Base-by-base conservation (phyloP, 2,329 filamentous ascomycete genomes). In the Epichloe sibirici region DNA sequence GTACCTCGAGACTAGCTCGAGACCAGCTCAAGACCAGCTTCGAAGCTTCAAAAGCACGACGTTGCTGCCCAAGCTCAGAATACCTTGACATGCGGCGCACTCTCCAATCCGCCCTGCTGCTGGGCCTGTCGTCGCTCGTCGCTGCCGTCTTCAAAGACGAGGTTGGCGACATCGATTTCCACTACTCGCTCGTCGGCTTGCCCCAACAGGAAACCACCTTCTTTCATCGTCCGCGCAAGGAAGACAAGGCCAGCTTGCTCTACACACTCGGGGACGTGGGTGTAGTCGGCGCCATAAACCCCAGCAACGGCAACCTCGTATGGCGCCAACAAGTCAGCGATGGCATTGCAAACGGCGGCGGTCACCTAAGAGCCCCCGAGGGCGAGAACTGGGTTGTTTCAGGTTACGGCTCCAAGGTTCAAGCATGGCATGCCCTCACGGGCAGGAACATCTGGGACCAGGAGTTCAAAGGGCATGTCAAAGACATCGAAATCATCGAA, bases 111-210 rank as follows among this genome's bases (percentile, higher is more conserved):
- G 62, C 62, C 55, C 61, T 70, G 42, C 61, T 73, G 34, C 61
- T 72, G 59, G 69, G 65, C 58, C 63, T 72, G 46, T 66, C 69
- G 52, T 63, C 69, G 48, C 61, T 71, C 47, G 72, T 79, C 49
- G 61, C 60, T 6, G 88, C 90, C 58, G 82, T 97, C 55, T 95
- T 90, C 72, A 77, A 80, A 60, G 93, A 98, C 65, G 91, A 98
- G 69, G 90, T 94, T 59, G 90, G 84, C 72, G 79, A 88, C 62
- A 81, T 94, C 67, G 93, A 98, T 71, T 97, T 90, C 73, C 91
- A 97, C 71, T 83, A 95, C 72, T 82, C 88, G 58, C 83, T 97
- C 48, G 74, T 98, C 63, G 93, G 93, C 63, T 72, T 88, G 39
- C 90, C 93, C 51, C 85, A 86, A 66, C 75, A 81, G 66, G 81